Conservation (phyloP, 345 rosid genomes). For the Euphorbia tirucalli region DNA sequence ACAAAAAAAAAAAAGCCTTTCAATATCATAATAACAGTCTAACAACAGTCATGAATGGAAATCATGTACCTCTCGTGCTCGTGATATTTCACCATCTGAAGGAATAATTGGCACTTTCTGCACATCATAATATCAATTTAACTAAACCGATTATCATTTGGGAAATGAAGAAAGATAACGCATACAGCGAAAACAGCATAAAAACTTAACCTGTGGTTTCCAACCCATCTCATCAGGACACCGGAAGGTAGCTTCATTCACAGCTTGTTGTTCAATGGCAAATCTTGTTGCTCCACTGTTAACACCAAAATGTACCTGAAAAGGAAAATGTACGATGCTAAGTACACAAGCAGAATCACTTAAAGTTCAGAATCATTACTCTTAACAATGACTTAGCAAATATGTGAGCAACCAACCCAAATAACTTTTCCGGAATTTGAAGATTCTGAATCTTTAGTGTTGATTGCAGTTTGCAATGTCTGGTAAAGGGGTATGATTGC, state of each 20-base stretch:
- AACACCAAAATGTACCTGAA: conserved; percentile 56
- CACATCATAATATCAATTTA: conserved; percentile 23
- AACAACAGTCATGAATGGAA: background rate
- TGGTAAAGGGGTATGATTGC: conserved; percentile 56
- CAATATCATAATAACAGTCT: background rate
- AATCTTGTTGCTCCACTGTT: conserved; percentile 91
- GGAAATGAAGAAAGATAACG: conserved; percentile 4
- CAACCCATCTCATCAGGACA: conserved; percentile 99
- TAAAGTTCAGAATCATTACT: no score
- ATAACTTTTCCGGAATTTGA: conserved; percentile 45
- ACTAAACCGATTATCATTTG: conserved; percentile 8
- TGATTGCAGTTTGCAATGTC: conserved; percentile 55
- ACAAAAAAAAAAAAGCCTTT: background rate
- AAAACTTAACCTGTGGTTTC: conserved; percentile 86
- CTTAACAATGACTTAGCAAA: no score
- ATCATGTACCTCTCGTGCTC: conserved; percentile 60
- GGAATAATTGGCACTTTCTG: conserved; percentile 83
- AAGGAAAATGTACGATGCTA: background rate
- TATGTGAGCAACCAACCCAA: conserved; percentile 55
- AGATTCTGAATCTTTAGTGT: conserved; percentile 47
- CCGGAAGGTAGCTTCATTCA: conserved; percentile 94
- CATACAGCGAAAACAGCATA: background rate
- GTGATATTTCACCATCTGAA: conserved; percentile 74
- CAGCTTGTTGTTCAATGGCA: conserved; percentile 88
- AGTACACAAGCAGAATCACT: background rate